Percentiles rank a stretch among this genome's conserved stretches.
These are phyloP conservation scores for Stachybotrys elegans DNA, from an alignment of 2,329 filamentous ascomycete species.

Conservation along the genomic window DNA sequence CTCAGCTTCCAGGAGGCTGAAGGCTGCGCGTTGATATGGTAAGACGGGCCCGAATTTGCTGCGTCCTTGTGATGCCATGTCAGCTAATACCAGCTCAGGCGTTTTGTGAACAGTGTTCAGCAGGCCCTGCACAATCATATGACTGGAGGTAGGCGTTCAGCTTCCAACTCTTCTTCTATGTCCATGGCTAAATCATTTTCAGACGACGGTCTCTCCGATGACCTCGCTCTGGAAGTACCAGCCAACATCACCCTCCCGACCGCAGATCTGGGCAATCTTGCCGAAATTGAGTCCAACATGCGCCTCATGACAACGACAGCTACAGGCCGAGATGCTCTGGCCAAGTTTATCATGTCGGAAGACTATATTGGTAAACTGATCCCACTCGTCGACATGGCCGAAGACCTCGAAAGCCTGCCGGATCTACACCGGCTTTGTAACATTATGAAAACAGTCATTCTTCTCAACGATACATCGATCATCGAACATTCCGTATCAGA, in stretches of 20 bases:
- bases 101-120: slow-evolving; percentile 85
- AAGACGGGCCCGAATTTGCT: slow-evolving; percentile 17
- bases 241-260: slow-evolving; percentile 69
- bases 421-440: slow-evolving; percentile 92
- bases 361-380: slow-evolving; percentile 86
- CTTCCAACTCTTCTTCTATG: neutral
- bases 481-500: slow-evolving; percentile 93
- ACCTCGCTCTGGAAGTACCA: slow-evolving; percentile 68
- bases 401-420: slow-evolving; percentile 80
- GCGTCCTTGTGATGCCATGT: neutral
- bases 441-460: slow-evolving; percentile 94
- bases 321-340: slow-evolving; percentile 75
- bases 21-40: slow-evolving; percentile 91
- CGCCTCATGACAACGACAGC: slow-evolving; percentile 70
- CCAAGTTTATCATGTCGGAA: slow-evolving; percentile 79
- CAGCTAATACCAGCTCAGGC: no score
- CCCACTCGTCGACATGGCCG: slow-evolving; percentile 79
- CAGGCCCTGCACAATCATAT: slow-evolving; percentile 61
- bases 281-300: slow-evolving; percentile 81
- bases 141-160: slow-evolving; percentile 46
- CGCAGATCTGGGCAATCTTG: slow-evolving; percentile 75
- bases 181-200: slow-evolving; percentile 18
- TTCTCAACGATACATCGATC: slow-evolving; percentile 90
- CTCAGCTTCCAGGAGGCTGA: slow-evolving; percentile 97
- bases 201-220: slow-evolving; percentile 88